Percentiles rank a stretch among this genome's conserved stretches.
Conservation (phyloP, 306 rosid species). For the Crotalaria pallida region DNA sequence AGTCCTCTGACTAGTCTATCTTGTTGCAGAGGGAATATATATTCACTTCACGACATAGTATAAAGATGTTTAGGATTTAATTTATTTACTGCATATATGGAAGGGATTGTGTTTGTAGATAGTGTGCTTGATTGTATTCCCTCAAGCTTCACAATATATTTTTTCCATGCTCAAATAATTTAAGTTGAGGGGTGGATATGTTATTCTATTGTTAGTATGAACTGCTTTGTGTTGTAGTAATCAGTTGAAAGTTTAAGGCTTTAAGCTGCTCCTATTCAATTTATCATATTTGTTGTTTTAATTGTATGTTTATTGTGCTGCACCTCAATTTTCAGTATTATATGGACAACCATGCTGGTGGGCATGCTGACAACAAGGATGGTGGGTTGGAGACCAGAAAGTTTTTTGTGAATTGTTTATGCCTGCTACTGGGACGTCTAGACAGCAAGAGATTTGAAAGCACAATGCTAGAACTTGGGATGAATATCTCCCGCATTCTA, state of each 20-base stretch:
- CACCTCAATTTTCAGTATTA: slow-evolving; percentile 47
- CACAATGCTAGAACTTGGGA: slow-evolving; percentile 54
- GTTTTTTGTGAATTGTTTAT: slow-evolving; percentile 80
- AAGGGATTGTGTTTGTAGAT: not conserved
- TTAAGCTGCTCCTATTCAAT: not conserved
- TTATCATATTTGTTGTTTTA: not conserved
- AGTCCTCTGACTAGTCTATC: not conserved
- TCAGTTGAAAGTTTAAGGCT: not conserved
- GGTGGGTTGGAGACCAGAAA: slow-evolving; percentile 73
- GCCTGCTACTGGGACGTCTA: slow-evolving; percentile 79
- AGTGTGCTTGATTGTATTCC: not conserved
- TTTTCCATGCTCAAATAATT: not conserved
- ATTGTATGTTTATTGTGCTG: not conserved
- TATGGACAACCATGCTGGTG: slow-evolving; percentile 50
- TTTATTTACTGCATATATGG: not conserved
- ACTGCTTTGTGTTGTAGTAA: not conserved
- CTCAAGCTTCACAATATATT: not conserved
- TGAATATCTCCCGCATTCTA: slow-evolving; percentile 56
- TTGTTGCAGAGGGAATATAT: slow-evolving; percentile 11
- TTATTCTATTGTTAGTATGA: not conserved
- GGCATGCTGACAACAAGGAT: slow-evolving; percentile 44
- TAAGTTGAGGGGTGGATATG: not conserved
- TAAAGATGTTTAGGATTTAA: not conserved
- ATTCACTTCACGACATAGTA: not conserved
- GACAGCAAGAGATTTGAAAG: slow-evolving; percentile 61